These are phyloP conservation scores for Neltuma alba DNA, from an alignment of 306 rosid species.

Conservation along the genomic window DNA sequence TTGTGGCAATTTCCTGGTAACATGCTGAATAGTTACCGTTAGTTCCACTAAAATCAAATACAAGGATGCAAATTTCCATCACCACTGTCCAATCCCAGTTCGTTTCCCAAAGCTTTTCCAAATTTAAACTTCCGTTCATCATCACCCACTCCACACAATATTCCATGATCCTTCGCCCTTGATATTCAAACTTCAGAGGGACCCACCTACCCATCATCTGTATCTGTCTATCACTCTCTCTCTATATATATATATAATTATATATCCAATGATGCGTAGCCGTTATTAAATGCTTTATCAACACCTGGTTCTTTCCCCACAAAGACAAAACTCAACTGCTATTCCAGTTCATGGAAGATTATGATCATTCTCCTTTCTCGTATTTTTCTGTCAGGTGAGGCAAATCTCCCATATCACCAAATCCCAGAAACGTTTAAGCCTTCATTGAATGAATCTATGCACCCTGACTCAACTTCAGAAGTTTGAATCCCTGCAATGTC, in stretches of 20 bases:
- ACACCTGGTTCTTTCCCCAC: background rate
- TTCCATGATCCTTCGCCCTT: background rate
- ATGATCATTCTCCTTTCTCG: background rate
- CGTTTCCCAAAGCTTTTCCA: slow-evolving; percentile 37
- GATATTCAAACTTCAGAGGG: background rate
- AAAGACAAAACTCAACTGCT: background rate
- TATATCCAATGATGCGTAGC: background rate
- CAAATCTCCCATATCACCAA: background rate
- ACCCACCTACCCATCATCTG: background rate
- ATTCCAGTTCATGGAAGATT: background rate
- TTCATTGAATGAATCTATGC: background rate
- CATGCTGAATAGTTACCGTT: slow-evolving; percentile 36
- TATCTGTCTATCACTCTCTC: too few species aligned
- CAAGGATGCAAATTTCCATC: background rate
- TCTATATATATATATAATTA: too few species aligned
- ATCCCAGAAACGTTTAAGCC: background rate
- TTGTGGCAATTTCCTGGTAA: background rate
- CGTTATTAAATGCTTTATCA: background rate
- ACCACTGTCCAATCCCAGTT: background rate
- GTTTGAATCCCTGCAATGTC: background rate
- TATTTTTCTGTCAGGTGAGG: background rate
- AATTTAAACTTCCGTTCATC: slow-evolving; percentile 36
- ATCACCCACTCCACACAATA: background rate
- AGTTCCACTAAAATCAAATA: background rate
- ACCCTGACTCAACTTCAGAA: background rate